Evolutionary conservation across 305 asterid species (phyloP), one percentile per base, ranked within the genome.

Genomic region (Galium porrigens): DNA sequence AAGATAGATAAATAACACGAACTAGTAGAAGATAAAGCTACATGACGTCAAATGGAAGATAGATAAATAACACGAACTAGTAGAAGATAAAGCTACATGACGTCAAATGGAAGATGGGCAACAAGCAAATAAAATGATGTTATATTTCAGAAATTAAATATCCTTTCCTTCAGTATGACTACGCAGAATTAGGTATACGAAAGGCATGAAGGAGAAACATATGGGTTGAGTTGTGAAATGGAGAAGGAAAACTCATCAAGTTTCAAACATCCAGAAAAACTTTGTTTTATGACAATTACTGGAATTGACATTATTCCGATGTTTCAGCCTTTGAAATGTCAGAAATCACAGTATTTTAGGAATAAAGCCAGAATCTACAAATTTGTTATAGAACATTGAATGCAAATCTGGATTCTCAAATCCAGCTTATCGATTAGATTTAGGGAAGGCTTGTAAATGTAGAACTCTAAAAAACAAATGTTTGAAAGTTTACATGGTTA

Each of bases 291-390:
- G 58, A 54, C 18, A 25, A 6, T 54, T 20, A 6, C 18, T 54
- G 29, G 15, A 54, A 15, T 8, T 53, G 15, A 53, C 58, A 54
- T 54, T 15, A 5, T 20, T 54, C 33, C 22, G 33, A 54, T 54
- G 33, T 54, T 54, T 22, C 33, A 54, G 2, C 20, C 58, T 54
- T 54, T 8, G 30, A 22, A 52, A 52, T 3, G 34, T 22, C 33
- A 22, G 58, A 54, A 54, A 12, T 54, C 14, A 29, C 6, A 20
- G 58, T 18, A 25, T 54, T 2, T 12, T 54, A 8, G n/a, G 15
- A 54, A 11, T 54, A 25, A 54, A 54, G n/a, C 59, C 59, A 7
- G 36, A 54, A 54, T 54, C 59, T 22, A 8, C 59, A 53, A 10
- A 53, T 53, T 53, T 53, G 8, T 22, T 53, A 2, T 25, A 8